Conservation (phyloP, 2,329 filamentous ascomycete genomes). For the Thermochaetoides dissita region DNA sequence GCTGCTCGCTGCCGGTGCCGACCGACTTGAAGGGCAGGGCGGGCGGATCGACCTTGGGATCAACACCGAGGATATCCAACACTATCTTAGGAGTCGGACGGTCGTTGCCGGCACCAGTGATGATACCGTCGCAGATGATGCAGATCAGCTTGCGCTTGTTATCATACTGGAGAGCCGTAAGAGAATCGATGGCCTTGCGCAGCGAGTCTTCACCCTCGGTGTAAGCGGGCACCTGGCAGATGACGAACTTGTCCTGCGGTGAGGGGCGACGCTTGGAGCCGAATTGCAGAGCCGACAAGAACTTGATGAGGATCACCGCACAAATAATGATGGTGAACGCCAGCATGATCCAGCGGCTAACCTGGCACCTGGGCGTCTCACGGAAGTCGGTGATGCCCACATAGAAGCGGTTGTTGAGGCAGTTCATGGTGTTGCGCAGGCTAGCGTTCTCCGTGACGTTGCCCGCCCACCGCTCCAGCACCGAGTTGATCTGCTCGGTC, state of each 20-base stretch:
- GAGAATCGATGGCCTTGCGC: slow-evolving; percentile 80
- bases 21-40: slow-evolving; percentile 90
- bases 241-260: slow-evolving; percentile 96
- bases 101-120: slow-evolving; percentile 91
- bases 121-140: slow-evolving; percentile 93
- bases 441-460: slow-evolving; percentile 37
- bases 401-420: slow-evolving; percentile 73
- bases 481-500: slow-evolving; percentile 46
- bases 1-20: slow-evolving; percentile 74
- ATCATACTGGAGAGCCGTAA: slow-evolving; percentile 90
- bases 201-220: slow-evolving; percentile 95
- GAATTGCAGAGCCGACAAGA: slow-evolving; percentile 83
- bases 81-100: slow-evolving; percentile 95
- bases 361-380: slow-evolving; percentile 57
- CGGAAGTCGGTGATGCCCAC: slow-evolving; percentile 78
- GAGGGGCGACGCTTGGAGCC: slow-evolving; percentile 79
- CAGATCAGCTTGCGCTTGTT: slow-evolving; percentile 96
- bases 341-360: slow-evolving; percentile 83
- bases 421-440: slow-evolving; percentile 57
- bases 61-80: slow-evolving; percentile 89
- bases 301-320: slow-evolving; percentile 70
- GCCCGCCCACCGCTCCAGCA: slow-evolving; percentile 32
- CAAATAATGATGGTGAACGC: slow-evolving; percentile 77
- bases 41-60: slow-evolving; percentile 90
- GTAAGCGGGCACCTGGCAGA: slow-evolving; percentile 94